Conservation (phyloP, 495 filamentous ascomycete species). For the Aspergillus baeticus region DNA sequence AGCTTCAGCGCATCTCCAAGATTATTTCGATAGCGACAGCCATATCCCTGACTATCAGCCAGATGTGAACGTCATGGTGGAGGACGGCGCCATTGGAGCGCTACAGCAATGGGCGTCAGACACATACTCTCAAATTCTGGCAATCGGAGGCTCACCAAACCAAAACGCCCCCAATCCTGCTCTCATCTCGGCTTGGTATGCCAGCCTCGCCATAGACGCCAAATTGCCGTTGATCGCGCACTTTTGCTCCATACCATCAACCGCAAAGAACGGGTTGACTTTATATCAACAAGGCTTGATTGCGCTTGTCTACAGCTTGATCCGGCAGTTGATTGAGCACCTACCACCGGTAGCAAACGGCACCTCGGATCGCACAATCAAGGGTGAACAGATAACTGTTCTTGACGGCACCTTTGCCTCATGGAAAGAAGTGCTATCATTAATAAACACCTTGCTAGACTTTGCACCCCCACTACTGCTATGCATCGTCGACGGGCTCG, state of each 20-base stretch:
- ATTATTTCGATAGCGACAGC: slow-evolving; percentile 42
- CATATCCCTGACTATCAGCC: slow-evolving; percentile 35
- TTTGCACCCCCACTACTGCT: slow-evolving; percentile 44
- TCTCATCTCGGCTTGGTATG: slow-evolving; percentile 40
- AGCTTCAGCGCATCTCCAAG: slow-evolving; percentile 42
- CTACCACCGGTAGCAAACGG: slow-evolving; percentile 42
- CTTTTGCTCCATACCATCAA: slow-evolving; percentile 37
- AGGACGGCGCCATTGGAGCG: slow-evolving; percentile 32
- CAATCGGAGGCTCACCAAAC: slow-evolving; percentile 35
- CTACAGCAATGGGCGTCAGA: slow-evolving; percentile 41
- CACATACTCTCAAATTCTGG: slow-evolving; percentile 37
- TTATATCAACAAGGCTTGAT: slow-evolving; percentile 38
- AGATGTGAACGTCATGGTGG: slow-evolving; percentile 31
- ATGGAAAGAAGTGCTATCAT: slow-evolving; percentile 42
- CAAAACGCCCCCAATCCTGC: slow-evolving; percentile 29
- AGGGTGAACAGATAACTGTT: slow-evolving; percentile 37
- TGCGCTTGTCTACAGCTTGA: slow-evolving; percentile 46
- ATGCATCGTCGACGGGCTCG: slow-evolving; percentile 43
- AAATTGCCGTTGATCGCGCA: slow-evolving; percentile 43
- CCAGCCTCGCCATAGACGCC: slow-evolving; percentile 32
- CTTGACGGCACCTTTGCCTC: slow-evolving; percentile 38
- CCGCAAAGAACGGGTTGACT: slow-evolving; percentile 26
- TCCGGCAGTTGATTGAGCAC: slow-evolving; percentile 47
- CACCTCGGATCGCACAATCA: slow-evolving; percentile 37
- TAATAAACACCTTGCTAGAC: slow-evolving; percentile 40